Evolutionary conservation across 805 yeast genomes (phyloP), one percentile per base, ranked within the genome.

Genomic region (Sungouiozyma ichnusensis): DNA sequence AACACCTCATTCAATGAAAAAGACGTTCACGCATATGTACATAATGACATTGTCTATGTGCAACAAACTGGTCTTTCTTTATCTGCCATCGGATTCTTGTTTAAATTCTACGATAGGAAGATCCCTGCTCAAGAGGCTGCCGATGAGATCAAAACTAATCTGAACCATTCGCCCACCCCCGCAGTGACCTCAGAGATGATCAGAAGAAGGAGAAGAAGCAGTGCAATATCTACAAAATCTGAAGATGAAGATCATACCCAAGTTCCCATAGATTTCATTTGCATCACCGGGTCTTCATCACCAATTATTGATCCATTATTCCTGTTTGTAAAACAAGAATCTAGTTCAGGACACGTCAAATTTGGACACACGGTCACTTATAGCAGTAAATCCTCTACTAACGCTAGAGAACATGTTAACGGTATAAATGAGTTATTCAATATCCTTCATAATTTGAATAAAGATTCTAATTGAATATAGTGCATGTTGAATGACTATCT

Each of bases 1-100:
- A 87, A 90, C 60, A 92, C 81, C 37, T 66, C 81, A 20, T 83
- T 77, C 55, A 71, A 73, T 8, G 74, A 71, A 15, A 72, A 70
- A 37, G 74, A 76, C 29, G 69, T 88, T 13, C 95, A 86, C 60
- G 95, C 96, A 2, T 77, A 81, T 27, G 67, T 84, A 35, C 77
- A 81, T 42, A 73, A 77, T 44, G 74, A 77, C 47, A 73, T 78
- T 32, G 79, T 87, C 5, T 76, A 81, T 36, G 78, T 87, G 11
- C 88, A 85, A 55, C 81, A 81, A 48, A 66, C 70, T 35, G 75
- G 77, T 42, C 62, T 81, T 37, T 66, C 80, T 1, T 51, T 74
- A 20, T 72, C 74, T 39, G 79, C 87, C 0, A 58, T 81, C 35
- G 67, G 72, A 8, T 76, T 73, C 49, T 61, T 83, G 37, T 56